Base-by-base conservation (phyloP, 140 eudicot genomes). In the Erigeron philadelphicus region DNA sequence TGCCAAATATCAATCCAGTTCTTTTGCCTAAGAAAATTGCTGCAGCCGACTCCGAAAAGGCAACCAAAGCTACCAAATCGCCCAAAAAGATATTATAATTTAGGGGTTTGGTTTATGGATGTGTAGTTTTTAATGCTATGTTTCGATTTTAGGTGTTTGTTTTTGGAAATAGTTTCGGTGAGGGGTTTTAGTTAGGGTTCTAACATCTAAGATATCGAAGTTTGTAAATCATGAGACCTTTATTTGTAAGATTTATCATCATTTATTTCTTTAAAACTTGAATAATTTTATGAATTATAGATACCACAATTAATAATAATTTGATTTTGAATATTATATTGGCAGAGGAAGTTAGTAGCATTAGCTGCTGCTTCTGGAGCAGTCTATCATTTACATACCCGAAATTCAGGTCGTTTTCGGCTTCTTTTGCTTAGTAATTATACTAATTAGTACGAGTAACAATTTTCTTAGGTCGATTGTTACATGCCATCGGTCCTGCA, bases 301-400 rank as follows among this genome's bases (percentile, higher is more conserved):
- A 1, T 21, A 21, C 25, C 1, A 21, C 25, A 0, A 21, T 1
- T 21, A 21, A 21, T 21, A 21, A 0, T 21, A 21, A 21, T 21
- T 0, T 21, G 1, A 21, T 21, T 21, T 21, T 21, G 25, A 0
- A 21, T 21, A 21, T 21, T 21, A 21, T 21, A 21, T 21, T 21
- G 25, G 25, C 25, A 21, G 25, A 21, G 25, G 25, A 21, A 21
- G 25, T 21, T 21, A 0, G 86, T 71, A 55, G 83, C 83, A 64
- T 15, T 82, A 74, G 86, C 85, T 63, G 66, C 86, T 47, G 85
- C 82, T 31, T 31, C 38, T 16, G 90, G 90, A 38, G 55, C 77
- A 50, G 49, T 75, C 4, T 82, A 72, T 67, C 65, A 72, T 5
- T 71, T 61, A 49, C 42, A 41, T 59, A 52, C 50, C 43, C 47